Evolutionary conservation across 371 early-diverging fungal species (phyloP).

Genomic region (Mortierella sp.): DNA sequence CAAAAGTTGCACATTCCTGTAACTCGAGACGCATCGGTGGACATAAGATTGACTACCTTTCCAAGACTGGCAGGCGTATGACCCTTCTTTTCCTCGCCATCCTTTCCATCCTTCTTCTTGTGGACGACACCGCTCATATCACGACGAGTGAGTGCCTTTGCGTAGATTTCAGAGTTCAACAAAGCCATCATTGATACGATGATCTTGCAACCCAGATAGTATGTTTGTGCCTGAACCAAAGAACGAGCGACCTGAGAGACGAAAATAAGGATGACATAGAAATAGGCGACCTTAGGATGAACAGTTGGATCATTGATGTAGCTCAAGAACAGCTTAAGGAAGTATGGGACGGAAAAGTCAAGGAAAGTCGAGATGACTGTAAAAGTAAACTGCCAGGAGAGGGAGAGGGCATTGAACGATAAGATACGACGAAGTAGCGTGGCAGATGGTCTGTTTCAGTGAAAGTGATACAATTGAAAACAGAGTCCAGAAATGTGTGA

Average conservation of each 20-base stretch:
- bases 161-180: constrained; percentile 69
- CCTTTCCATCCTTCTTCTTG: constrained; percentile 34
- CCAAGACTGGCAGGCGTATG: constrained; percentile 68
- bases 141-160: constrained; percentile 67
- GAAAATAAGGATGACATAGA: constrained; percentile 66
- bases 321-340: constrained; percentile 61
- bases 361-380: constrained; percentile 64
- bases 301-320: constrained; percentile 60
- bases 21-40: constrained; percentile 84
- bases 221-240: constrained; percentile 66
- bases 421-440: constrained; percentile 38
- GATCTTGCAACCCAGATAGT: constrained; percentile 66
- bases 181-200: constrained; percentile 64
- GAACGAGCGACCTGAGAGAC: constrained; percentile 65
- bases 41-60: constrained; percentile 86
- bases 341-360: constrained; percentile 68
- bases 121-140: constrained; percentile 56
- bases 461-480: too few relatives aligned
- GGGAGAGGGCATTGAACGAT: constrained; percentile 25
- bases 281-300: constrained; percentile 59
- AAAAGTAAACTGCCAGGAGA: constrained; percentile 61
- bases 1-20: constrained; percentile 67
- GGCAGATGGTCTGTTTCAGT: constrained; percentile 10
- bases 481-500: too few relatives aligned
- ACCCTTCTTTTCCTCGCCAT: constrained; percentile 26